Conservation (phyloP, 2,329 filamentous ascomycete species). For the Scopulariopsis brevicaulis region DNA sequence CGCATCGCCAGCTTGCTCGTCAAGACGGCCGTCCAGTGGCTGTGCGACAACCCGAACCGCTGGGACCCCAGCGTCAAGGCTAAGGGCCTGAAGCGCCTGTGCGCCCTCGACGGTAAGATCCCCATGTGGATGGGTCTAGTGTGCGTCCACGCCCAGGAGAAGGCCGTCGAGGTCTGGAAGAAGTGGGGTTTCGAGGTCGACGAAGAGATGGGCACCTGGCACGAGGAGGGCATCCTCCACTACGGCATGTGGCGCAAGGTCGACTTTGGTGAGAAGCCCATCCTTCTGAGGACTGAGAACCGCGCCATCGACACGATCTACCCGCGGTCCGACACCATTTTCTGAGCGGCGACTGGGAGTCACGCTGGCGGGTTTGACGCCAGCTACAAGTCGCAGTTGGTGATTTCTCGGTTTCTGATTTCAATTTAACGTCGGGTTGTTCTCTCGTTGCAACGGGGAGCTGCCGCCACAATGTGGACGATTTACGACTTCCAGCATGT, state of each 20-base stretch:
- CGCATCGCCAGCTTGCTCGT: conserved; percentile 57
- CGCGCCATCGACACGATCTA: neutral
- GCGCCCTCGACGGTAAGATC: conserved; percentile 25
- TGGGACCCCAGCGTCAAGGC: conserved; percentile 38
- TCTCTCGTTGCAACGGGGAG: too few relatives aligned
- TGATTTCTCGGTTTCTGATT: neutral
- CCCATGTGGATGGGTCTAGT: conserved; percentile 63
- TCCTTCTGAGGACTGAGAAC: neutral
- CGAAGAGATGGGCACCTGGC: conserved; percentile 63
- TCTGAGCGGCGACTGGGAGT: neutral
- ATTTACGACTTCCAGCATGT: too few relatives aligned
- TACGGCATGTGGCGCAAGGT: conserved; percentile 66
- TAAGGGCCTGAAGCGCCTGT: conserved; percentile 30
- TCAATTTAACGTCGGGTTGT: neutral
- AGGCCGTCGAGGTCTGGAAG: conserved; percentile 53
- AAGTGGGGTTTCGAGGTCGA: conserved; percentile 66
- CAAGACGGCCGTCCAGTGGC: conserved; percentile 56
- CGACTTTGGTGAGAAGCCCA: conserved; percentile 9
- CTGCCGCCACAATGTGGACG: too few relatives aligned
- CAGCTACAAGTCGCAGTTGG: neutral
- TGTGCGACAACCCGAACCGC: conserved; percentile 43
- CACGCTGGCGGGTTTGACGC: neutral
- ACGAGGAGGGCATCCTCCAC: conserved; percentile 75
- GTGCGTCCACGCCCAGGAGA: conserved; percentile 67
- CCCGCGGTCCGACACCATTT: neutral